Base-by-base conservation (phyloP, 2,329 filamentous ascomycete genomes). In the Paecilomyces sp. region DNA sequence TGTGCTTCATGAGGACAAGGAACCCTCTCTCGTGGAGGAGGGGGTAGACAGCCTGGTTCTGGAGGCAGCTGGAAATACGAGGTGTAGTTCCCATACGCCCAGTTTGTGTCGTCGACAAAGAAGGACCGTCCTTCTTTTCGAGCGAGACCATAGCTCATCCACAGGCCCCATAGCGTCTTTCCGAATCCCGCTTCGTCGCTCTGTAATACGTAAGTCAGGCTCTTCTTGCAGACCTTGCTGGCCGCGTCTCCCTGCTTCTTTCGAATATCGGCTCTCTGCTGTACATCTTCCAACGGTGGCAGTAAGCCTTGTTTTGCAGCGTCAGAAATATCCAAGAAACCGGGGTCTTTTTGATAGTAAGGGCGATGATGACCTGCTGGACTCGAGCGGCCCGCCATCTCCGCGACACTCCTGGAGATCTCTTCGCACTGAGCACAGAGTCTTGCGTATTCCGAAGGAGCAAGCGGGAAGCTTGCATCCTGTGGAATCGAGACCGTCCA, bases 401-500 rank as follows among this genome's bases (percentile, higher is more conserved):
- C 79, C 36, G 80, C 77, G 54, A 87, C 82, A 61, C 84, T 80
- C 6, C 76, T 77, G 1, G 88, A 83, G 30, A 90, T 82, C 68
- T 90, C 84, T 61, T 81, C 82, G 56, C 88, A 88, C 65, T 88
- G 85, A 30, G 77, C 78, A 69, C 88, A 90, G 61, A 95, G 87
- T 51, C 88, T 83, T 13, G 80, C 74, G 69, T 94, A 94, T 62
- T 91, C 83, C 9, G 81, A 74, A 22, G 84, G 82, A 0, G 80
- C 74, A 2, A 94, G 73, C 1, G 91, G 91, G 61, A 93, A 93
- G 3, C 80, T 77, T 54, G 82, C 78, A 60, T 81, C 81, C 6
- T 82, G 79, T 0, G 91, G 91, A 41, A 96, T 92, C 1, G 85
- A 91, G 11, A 95, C 83, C 0, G 91, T 94, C 91, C 91, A 95